Evolutionary conservation across 2,329 filamentous ascomycete genomes (phyloP).

Genomic region (Huntiella decipiens): DNA sequence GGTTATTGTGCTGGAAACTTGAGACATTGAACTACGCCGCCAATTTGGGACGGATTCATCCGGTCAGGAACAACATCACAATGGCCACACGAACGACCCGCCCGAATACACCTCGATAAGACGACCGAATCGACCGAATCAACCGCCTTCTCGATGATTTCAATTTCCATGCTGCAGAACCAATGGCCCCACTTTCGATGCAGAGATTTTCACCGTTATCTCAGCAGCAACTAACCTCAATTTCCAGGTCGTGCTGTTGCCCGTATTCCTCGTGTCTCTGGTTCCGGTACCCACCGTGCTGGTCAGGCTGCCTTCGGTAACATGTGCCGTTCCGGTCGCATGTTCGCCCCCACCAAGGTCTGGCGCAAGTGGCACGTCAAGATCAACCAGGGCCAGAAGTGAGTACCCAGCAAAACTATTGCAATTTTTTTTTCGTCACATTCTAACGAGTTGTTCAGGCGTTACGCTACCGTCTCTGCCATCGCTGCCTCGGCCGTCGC

Average conservation of each 20-base stretch:
- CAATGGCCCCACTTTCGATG: neutral
- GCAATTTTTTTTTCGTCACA: neutral
- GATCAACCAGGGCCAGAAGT: slow-evolving; percentile 98
- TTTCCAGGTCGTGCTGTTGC: slow-evolving; percentile 86
- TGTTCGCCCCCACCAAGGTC: slow-evolving; percentile 99
- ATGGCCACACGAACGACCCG: no score
- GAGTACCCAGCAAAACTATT: slow-evolving; percentile 19
- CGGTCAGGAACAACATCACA: no score
- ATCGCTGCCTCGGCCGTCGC: slow-evolving; percentile 90
- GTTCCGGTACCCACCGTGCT: slow-evolving; percentile 99
- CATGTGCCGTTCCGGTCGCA: slow-evolving; percentile 99
- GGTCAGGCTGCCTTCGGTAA: slow-evolving; percentile 99
- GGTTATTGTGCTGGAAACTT: neutral
- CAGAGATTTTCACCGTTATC: slow-evolving; percentile 1
- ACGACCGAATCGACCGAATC: neutral
- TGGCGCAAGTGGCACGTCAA: slow-evolving; percentile 99
- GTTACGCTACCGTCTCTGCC: slow-evolving; percentile 93
- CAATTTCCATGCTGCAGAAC: neutral
- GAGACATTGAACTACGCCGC: neutral
- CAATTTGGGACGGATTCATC: neutral
- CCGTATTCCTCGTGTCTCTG: slow-evolving; percentile 99
- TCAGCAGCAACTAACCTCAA: slow-evolving; percentile 3
- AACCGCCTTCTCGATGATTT: neutral
- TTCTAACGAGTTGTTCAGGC: slow-evolving; percentile 33
- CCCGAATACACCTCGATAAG: no score